phyloP scores from a whole-genome alignment of 106 monocot species.

The Vanilla planifolia region DNA sequence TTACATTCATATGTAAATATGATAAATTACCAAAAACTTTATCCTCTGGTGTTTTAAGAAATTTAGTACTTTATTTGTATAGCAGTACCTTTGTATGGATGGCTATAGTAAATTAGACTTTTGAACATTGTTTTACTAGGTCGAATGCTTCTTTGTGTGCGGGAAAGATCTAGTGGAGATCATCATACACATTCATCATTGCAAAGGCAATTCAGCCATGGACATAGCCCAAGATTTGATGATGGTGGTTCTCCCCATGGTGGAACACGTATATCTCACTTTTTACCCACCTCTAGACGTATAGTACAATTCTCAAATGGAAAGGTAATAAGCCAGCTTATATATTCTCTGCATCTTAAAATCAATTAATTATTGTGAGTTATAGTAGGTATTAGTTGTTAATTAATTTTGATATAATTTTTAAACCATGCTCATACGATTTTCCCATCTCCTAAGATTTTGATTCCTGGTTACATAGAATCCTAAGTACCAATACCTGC shows the following conservation, averaged over 20 bases:
- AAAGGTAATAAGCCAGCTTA: conserved; percentile 34
- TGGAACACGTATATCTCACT: conserved; percentile 90
- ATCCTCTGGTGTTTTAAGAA: too few relatives aligned
- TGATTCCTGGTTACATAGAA: neutral
- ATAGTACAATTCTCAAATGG: conserved; percentile 99
- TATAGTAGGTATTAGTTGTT: too few relatives aligned
- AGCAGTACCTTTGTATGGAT: too few relatives aligned
- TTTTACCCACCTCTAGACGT: conserved; percentile 87
- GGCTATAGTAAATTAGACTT: too few relatives aligned
- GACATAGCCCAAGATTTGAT: conserved; percentile 63
- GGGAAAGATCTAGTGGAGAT: conserved; percentile 77
- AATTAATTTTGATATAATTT: too few relatives aligned
- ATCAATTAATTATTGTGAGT: neutral
- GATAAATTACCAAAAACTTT: too few relatives aligned
- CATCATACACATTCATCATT: conserved; percentile 65
- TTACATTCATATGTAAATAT: too few relatives aligned
- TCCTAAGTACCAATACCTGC: neutral
- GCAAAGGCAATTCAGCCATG: conserved; percentile 98
- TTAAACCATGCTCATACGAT: too few relatives aligned
- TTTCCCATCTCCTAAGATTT: too few relatives aligned
- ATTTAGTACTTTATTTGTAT: too few relatives aligned
- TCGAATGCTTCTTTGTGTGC: conserved; percentile 87
- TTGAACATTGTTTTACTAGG: conserved; percentile 41
- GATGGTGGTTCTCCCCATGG: conserved; percentile 57
- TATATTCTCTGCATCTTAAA: neutral